Base-by-base conservation (phyloP, 225 moss, liverwort and hornwort species). In the Takakia lepidozioides region DNA sequence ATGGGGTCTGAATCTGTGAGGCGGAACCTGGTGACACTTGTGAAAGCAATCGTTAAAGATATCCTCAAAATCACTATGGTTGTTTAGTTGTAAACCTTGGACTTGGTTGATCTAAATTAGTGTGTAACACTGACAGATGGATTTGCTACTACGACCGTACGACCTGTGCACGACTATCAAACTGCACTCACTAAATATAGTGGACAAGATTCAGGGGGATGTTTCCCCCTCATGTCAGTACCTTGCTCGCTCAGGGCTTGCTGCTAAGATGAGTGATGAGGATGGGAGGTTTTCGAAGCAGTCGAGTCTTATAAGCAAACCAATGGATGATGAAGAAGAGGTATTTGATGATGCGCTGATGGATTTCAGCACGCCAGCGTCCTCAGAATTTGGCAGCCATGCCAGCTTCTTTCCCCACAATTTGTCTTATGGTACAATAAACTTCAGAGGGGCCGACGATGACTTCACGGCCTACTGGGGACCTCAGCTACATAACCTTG, bases 201-300 rank as follows among this genome's bases (percentile, higher is more conserved):
- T 89, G 73, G 93, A 95, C 56, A 84, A 80, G 62, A 70, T 95
- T 45, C 93, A 95, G 71, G 93, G 89, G 32, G 80, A 78, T 59
- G 77, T 87, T 16, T 72, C 76, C 54, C 84, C 86, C 29, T 82
- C 84, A 35, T 95, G 84, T 49, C 82, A 65, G 51, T 95, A 90
- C 55, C 64, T 95, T 62, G 80, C 74, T 49, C 81, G 89, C 6
- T 95, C 93, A 59, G 84, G 81, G 44, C 76, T 95, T 26, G 77
- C 89, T 60, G 67, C 76, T 66, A 78, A 69, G 58, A 59, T 60
- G 53, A 55, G 59, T 60, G 61, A 62, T 48, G 79, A 78, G 28
- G 62, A 61, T 26, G n/a, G n/a, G n/a, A n/a, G n/a, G n/a, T n/a
- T n/a, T n/a, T n/a, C n/a, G n/a, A 24, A 64, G 26, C 73, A 93